phyloP scores from a whole-genome alignment of 495 filamentous ascomycete species.

The Cercophora newfieldiana region DNA sequence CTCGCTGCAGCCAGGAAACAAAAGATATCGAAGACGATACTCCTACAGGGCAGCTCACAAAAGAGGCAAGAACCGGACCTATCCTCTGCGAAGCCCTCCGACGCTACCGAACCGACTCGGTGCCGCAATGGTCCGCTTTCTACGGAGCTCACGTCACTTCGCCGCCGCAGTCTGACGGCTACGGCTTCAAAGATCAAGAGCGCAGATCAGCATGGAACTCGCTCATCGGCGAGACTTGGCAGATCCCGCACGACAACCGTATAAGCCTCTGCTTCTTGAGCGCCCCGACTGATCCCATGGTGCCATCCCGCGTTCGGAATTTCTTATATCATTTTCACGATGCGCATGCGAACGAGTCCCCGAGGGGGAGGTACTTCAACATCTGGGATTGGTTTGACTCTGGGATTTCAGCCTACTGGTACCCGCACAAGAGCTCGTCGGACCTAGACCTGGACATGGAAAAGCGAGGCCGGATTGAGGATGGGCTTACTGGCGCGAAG shows the following conservation, averaged over 20 bases:
- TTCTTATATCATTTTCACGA: background rate
- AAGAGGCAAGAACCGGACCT: background rate
- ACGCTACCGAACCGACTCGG: background rate
- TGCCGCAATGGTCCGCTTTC: slow-evolving; percentile 5
- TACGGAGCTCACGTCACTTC: slow-evolving; percentile 11
- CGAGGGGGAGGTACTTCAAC: background rate
- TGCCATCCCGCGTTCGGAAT: background rate
- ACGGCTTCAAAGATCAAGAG: background rate
- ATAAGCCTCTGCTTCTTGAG: background rate
- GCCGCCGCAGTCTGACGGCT: background rate
- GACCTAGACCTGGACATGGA: background rate
- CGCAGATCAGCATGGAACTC: background rate
- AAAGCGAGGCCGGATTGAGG: background rate
- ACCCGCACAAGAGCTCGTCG: background rate
- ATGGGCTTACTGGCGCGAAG: background rate
- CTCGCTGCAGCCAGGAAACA: background rate
- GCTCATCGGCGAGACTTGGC: background rate
- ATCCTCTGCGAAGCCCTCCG: slow-evolving; percentile 2
- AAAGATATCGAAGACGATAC: no score
- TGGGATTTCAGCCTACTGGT: slow-evolving; percentile 5
- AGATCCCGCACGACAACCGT: slow-evolving; percentile 14
- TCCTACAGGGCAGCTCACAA: background rate
- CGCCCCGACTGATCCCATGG: background rate
- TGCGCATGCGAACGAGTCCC: background rate
- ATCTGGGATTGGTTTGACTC: slow-evolving; percentile 16